Base-by-base conservation (phyloP, 176 grass and related monocot species). In the Bolboschoenus planiculmis region DNA sequence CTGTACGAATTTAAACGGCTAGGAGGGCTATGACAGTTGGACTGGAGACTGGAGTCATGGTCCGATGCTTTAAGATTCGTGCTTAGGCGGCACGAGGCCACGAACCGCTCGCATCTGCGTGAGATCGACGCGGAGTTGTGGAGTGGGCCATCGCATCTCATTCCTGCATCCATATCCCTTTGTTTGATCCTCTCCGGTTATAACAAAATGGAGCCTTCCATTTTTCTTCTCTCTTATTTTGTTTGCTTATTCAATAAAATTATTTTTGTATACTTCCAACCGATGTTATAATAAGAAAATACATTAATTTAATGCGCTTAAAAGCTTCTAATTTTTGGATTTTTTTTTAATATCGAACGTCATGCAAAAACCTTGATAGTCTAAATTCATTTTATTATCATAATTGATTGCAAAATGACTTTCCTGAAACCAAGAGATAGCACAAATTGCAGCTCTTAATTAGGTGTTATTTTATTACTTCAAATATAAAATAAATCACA, bases 91-190 rank as follows among this genome's bases (percentile, higher is more conserved):
- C 59, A 39, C 23, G 58, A 55, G 10, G 18, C 7, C 36, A 18
- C 34, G 55, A 58, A 6, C 35, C 21, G 58, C 56, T n/a, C 11
- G 23, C 36, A 82, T 42, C 18, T 64, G 79, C 79, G 79, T 82
- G 57, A 82, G 37, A 82, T 82, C 35, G 33, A 82, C 79, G 79
- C 79, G 55, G 57, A 64, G 11, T 11, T 18, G 20, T 36, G 10
- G 4, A 82, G 79, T 48, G 79, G 79, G 20, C 79, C 37, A 62
- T 44, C 18, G 56, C 53, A 82, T 82, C 79, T 47, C 57, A 39
- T 80, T 59, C 77, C 48, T 40, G 16, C 16, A 7, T 30, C 9
- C n/a, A 7, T 47, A 61, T 1, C 37, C 21, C 26, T 27, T 10
- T 81, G 5, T 4, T 14, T n/a, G 39, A 39, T 43, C 77, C 30